These are phyloP conservation scores for Curvularia hawaiiensis DNA, from an alignment of 2,329 filamentous ascomycete species.

Conservation along the genomic window DNA sequence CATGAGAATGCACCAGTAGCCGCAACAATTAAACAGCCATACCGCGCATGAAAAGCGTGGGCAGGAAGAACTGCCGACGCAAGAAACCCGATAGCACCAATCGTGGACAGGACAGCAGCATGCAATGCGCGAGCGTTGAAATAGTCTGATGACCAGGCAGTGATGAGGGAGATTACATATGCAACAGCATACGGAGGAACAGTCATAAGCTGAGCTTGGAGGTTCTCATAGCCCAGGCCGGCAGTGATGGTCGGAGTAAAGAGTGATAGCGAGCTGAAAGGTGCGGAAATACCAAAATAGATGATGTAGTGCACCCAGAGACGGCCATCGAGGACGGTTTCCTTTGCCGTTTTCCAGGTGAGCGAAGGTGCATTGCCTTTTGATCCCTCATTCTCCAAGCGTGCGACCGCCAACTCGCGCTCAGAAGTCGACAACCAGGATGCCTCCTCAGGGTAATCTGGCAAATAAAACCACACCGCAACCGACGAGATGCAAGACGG, in stretches of 20 bases:
- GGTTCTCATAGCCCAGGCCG: constrained; percentile 59
- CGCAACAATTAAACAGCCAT: constrained; percentile 72
- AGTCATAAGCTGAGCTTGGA: constrained; percentile 69
- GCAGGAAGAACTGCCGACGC: constrained; percentile 67
- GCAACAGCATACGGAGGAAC: constrained; percentile 69
- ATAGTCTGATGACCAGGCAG: constrained; percentile 27
- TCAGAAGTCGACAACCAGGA: constrained; percentile 54
- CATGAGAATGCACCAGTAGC: constrained; percentile 70
- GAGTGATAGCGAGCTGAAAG: constrained; percentile 53
- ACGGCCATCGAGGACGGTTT: constrained; percentile 56
- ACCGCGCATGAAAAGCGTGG: constrained; percentile 64
- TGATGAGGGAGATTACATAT: constrained; percentile 56
- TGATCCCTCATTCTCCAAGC: constrained; percentile 53
- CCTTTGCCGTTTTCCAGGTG: constrained; percentile 56
- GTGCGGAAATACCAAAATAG: constrained; percentile 33
- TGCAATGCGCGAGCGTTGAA: constrained; percentile 54
- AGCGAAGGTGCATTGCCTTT: constrained; percentile 43
- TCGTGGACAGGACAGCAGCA: constrained; percentile 44
- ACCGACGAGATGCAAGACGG: constrained; percentile 26
- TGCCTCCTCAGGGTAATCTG: constrained; percentile 57
- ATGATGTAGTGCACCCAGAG: constrained; percentile 58
- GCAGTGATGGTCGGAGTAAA: constrained; percentile 70
- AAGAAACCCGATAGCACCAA: constrained; percentile 64
- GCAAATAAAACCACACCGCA: constrained; percentile 53
- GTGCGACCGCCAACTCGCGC: constrained; percentile 37